Conservation (phyloP, 2,329 filamentous ascomycete genomes). For the Colletotrichum sp. region DNA sequence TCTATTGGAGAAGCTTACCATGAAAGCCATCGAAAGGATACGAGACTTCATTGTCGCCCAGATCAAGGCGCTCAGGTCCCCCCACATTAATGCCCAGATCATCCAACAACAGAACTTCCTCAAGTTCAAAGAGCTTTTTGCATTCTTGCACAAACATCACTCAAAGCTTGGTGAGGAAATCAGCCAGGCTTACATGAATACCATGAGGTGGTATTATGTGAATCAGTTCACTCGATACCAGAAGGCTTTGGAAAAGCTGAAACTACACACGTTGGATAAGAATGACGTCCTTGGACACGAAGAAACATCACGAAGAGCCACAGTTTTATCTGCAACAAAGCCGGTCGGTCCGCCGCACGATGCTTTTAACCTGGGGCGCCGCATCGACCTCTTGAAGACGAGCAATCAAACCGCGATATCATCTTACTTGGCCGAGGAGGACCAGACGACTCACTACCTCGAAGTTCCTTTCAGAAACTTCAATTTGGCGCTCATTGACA, state of each 20-base stretch:
- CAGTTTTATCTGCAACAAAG: slow-evolving; percentile 58
- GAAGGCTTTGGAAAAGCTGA: slow-evolving; percentile 82
- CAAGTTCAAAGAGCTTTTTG: slow-evolving; percentile 85
- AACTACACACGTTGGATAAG: slow-evolving; percentile 81
- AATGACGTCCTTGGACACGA: slow-evolving; percentile 85
- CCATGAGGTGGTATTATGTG: slow-evolving; percentile 97
- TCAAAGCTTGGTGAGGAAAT: slow-evolving; percentile 87
- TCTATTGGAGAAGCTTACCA: slow-evolving; percentile 80
- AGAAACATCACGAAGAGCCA: slow-evolving; percentile 68
- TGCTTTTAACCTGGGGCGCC: slow-evolving; percentile 85
- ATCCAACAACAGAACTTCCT: slow-evolving; percentile 94
- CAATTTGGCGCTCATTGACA: slow-evolving; percentile 92
- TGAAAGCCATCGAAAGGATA: slow-evolving; percentile 87
- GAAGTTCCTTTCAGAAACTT: slow-evolving; percentile 93
- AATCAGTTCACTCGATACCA: slow-evolving; percentile 91
- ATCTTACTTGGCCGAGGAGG: slow-evolving; percentile 90
- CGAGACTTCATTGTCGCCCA: slow-evolving; percentile 93
- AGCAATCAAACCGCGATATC: slow-evolving; percentile 78
- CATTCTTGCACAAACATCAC: slow-evolving; percentile 84
- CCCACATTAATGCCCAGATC: slow-evolving; percentile 95
- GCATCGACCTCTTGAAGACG: slow-evolving; percentile 80
- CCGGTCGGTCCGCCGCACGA: slow-evolving; percentile 72
- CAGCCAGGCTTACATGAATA: slow-evolving; percentile 92
- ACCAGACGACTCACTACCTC: slow-evolving; percentile 82
- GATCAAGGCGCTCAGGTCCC: slow-evolving; percentile 91